Evolutionary conservation across 345 rosid genomes (phyloP).

Genomic region (Jatropha curcas): DNA sequence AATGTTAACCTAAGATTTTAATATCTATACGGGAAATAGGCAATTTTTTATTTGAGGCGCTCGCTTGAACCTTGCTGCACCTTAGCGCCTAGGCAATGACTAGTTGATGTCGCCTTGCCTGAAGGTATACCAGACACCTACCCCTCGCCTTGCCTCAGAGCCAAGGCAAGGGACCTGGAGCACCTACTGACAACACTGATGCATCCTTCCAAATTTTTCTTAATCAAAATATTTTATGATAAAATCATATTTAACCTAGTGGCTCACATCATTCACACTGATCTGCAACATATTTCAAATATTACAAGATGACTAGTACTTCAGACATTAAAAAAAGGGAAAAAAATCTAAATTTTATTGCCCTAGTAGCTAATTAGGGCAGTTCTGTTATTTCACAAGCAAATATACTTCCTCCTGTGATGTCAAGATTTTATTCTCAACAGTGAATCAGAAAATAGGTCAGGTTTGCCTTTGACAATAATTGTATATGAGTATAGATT

Average conservation of each 20-base stretch:
- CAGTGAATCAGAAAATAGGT: not conserved
- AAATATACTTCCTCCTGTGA: not conserved
- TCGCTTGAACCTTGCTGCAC: too few relatives aligned
- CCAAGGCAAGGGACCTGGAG: too few relatives aligned
- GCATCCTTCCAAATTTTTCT: not conserved
- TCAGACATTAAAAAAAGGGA: slow-evolving; percentile 7
- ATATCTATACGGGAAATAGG: too few relatives aligned
- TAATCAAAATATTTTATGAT: not conserved
- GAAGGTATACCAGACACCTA: too few relatives aligned
- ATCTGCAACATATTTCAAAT: not conserved
- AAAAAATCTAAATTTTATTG: not conserved
- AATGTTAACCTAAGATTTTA: too few relatives aligned
- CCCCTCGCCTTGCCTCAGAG: too few relatives aligned
- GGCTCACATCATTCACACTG: not conserved
- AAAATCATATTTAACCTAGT: not conserved
- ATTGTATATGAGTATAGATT: not conserved
- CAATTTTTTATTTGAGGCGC: too few relatives aligned
- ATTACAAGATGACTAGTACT: not conserved
- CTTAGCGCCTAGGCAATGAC: too few relatives aligned
- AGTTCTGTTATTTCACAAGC: not conserved
- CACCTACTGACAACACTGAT: too few relatives aligned
- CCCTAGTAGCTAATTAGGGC: slow-evolving; percentile 2
- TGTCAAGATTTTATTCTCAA: not conserved
- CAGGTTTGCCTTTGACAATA: not conserved
- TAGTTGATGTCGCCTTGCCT: too few relatives aligned